Base-by-base conservation (phyloP, 148 eudicot genomes). In the Dysphania ambrosioides region DNA sequence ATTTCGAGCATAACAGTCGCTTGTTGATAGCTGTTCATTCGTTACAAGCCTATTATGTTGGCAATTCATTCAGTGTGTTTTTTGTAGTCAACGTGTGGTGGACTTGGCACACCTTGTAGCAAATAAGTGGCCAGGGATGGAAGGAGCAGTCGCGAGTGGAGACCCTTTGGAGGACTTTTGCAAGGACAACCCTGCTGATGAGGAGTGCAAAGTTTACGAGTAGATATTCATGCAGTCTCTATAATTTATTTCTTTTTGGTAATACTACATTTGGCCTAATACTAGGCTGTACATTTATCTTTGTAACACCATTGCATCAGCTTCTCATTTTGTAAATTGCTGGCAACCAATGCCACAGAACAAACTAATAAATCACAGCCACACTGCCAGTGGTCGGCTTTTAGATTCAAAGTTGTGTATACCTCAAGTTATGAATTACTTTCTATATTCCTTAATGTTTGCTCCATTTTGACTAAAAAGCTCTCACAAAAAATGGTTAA, bases 91-190 rank as follows among this genome's bases (percentile, higher is more conserved):
- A 88, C 70, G 99, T 67, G 99, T 95, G 63, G 99, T 95, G 16
- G 99, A 95, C 83, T 89, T 95, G 89, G 97, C 99, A 13, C 90
- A 92, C 80, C 80, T 95, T 38, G 97, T 95, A 68, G 99, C 99
- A 49, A 76, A 71, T 79, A 87, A 92, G 76, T 95, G 99, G 99
- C 99, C 97, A 0, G 99, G 97, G 23, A 34, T 44, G 63, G 70
- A 87, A 15, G 82, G 38, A 60, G 42, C 63, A 4, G 58, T 66
- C 24, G 92, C 83, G 74, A 92, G 97, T 19, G 97, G 97, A 66
- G 99, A 92, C 53, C 89, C 97, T 19, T 83, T 95, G 94, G 99
- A 95, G 80, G 99, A 90, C 58, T 95, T 79, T 77, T 95, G 99
- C 90, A 36, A 92, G 78, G 83, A 87, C 71, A 95, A 82, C 88